Base-by-base conservation (phyloP, 2,329 filamentous ascomycete species). In the Penicillium sp. region DNA sequence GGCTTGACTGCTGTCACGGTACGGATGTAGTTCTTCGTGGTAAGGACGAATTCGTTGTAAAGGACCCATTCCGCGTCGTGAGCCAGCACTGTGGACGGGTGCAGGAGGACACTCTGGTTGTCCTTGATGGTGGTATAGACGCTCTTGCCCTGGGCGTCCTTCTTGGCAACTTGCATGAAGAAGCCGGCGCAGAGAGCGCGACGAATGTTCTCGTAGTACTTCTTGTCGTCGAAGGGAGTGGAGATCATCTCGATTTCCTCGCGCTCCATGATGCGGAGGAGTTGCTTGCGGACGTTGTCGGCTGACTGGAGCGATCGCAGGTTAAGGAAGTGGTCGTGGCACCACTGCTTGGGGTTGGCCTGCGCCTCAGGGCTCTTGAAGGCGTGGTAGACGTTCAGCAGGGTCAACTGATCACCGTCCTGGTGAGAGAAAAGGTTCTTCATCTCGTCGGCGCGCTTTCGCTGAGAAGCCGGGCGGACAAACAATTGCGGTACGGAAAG, bases 111-210 rank as follows among this genome's bases (percentile, higher is more conserved):
- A 43, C 84, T 88, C 76, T 97, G 93, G 66, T 96, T 89, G 52
- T 99, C 95, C 79, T 97, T 99, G 71, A 99, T 87, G 1, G 94
- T 99, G 58, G 87, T 85, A 76, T 99, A 99, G 39, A 89, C 84
- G 56, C 62, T 74, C 80, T 97, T 97, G 68, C 89, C 89, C 28
- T 84, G 86, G 47, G 84, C 85, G 68, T 97, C 91, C 70, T 88
- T 90, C 85, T 95, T 96, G 53, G 94, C 95, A 21, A 97, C 90
- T 72, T 99, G 94, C 94, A 99, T 99, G 81, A 99, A 99, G 81
- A 99, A 99, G 31, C 95, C 94, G 0, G 92, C 84, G 12, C 96
- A 87, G 13, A 99, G 82, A 8, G 94, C 93, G 34, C 91, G 86
- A 42, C 93, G 89, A 66, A 99, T 99, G 73, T 99, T 99, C 71